Percentiles rank a stretch among this genome's conserved stretches.
Evolutionary conservation across 208 protist species (phyloP).

Genomic region (Leishmania gerbilli): DNA sequence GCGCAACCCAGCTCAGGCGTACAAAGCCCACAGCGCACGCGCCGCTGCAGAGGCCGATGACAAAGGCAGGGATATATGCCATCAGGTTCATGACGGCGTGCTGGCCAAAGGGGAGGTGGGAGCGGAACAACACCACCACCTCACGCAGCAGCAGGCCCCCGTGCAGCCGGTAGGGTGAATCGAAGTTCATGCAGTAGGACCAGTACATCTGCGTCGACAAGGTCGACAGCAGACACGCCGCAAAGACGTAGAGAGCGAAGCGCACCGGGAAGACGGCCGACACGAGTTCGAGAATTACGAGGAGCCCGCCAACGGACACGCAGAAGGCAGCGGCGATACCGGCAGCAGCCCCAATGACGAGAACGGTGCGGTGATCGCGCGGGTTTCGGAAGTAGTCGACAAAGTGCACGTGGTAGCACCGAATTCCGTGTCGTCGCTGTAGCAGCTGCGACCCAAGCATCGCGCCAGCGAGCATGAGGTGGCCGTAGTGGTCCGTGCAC

Average conservation of each 20-base stretch:
- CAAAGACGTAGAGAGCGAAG: conserved; percentile 68
- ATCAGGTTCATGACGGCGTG: conserved; percentile 51
- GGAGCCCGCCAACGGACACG: conserved; percentile 55
- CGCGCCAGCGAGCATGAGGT: conserved; percentile 46
- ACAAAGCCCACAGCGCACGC: conserved; percentile 41
- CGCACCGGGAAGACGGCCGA: conserved; percentile 51
- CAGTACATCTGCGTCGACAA: conserved; percentile 52
- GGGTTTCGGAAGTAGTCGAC: conserved; percentile 67
- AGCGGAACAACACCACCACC: conserved; percentile 37
- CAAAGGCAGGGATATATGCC: conserved; percentile 41
- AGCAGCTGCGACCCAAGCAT: conserved; percentile 57
- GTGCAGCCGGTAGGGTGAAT: conserved; percentile 28
- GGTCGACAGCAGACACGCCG: conserved; percentile 49
- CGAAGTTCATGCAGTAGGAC: conserved; percentile 49
- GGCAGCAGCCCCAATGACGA: conserved; percentile 52
- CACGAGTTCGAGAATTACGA: conserved; percentile 58
- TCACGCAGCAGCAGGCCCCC: conserved; percentile 37
- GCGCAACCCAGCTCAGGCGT: conserved; percentile 41
- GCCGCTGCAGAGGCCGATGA: conserved; percentile 45
- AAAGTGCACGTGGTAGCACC: conserved; percentile 49
- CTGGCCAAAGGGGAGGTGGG: conserved; percentile 42
- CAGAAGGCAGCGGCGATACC: conserved; percentile 53
- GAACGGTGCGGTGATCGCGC: conserved; percentile 47
- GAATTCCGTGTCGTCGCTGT: conserved; percentile 40
- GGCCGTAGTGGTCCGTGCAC: conserved; percentile 50